Conservation (phyloP, 1,284 basidiomycete genomes). For the Apiotrichum mycotoxinovorans region DNA sequence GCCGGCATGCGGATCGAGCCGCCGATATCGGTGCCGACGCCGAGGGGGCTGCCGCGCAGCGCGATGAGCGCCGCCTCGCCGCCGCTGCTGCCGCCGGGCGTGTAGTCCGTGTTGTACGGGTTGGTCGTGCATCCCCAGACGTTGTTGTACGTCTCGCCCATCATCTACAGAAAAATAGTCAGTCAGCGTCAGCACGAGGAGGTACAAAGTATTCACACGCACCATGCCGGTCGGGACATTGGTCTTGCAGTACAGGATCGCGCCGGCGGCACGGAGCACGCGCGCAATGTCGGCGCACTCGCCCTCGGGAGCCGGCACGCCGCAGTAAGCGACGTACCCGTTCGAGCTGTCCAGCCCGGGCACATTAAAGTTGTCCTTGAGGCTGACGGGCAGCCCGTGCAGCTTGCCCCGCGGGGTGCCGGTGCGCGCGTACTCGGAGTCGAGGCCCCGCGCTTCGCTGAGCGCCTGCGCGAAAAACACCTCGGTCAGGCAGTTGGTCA, state of each 20-base stretch:
- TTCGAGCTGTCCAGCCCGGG: constrained; percentile 44
- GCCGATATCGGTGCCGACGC: constrained; percentile 66
- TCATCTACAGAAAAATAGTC: background rate
- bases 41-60: constrained; percentile 59
- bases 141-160: constrained; percentile 17
- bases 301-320: constrained; percentile 22
- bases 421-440: constrained; percentile 43
- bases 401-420: constrained; percentile 50
- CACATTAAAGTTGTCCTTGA: constrained; percentile 42
- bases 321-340: constrained; percentile 29
- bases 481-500: constrained; percentile 53
- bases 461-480: constrained; percentile 51
- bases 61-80: constrained; percentile 59
- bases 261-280: constrained; percentile 20
- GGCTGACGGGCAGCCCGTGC: constrained; percentile 54
- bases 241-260: constrained; percentile 24
- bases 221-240: constrained; percentile 16
- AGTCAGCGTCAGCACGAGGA: background rate
- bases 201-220: background rate
- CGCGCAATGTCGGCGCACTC: constrained; percentile 20
- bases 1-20: constrained; percentile 68
- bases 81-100: constrained; percentile 60
- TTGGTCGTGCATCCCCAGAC: constrained; percentile 41
- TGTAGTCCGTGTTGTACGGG: constrained; percentile 46
- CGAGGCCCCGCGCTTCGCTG: constrained; percentile 44